Base-by-base conservation (phyloP, 2,329 filamentous ascomycete species). In the Cladosporium sp. region DNA sequence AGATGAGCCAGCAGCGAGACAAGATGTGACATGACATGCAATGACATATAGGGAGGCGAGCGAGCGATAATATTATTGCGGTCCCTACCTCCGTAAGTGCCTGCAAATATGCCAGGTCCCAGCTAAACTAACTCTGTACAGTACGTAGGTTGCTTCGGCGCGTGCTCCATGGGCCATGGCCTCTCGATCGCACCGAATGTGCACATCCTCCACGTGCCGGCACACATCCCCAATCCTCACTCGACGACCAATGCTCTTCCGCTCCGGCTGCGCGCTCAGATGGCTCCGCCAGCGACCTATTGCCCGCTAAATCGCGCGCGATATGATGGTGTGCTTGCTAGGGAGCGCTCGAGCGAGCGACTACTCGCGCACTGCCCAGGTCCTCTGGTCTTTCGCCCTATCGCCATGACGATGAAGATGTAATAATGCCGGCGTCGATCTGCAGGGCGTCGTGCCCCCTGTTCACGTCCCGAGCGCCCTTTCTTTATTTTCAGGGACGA, bases 361-460 rank as follows among this genome's bases (percentile, higher is more conserved):
- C 34, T 27, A 36, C 18, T 20, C 22, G 34, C 24, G 44, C 32
- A 22, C 43, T 36, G 22, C 22, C 22, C 22, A 27, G 22, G 18
- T 36, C 7, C 38, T 13, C 17, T 29, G 12, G n/a, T 36, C 44
- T 11, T 47, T 40, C 44, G 44, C 36, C 44, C 44, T 40, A 47
- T 40, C 44, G 44, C 44, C 44, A 47, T 47, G 36, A 47, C 44
- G 44, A 47, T n/a, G 29, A 6, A 24, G 41, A 29, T 15, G n/a
- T 27, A 27, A n/a, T 12, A 9, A 36, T 17, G 32, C 32, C 13
- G 32, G 13, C 15, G 19, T 29, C 19, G 19, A 47, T 47, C 43
- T 47, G 22, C 32, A 40, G 44, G 36, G 44, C 44, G 43, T 36
- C 43, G 22, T 27, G 4, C 4, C 22, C 22, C 22, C 22, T 27